Evolutionary conservation across 1,139 yeast genomes (phyloP), one percentile per base, ranked within the genome.

Genomic region (Diutina mesorugosa): DNA sequence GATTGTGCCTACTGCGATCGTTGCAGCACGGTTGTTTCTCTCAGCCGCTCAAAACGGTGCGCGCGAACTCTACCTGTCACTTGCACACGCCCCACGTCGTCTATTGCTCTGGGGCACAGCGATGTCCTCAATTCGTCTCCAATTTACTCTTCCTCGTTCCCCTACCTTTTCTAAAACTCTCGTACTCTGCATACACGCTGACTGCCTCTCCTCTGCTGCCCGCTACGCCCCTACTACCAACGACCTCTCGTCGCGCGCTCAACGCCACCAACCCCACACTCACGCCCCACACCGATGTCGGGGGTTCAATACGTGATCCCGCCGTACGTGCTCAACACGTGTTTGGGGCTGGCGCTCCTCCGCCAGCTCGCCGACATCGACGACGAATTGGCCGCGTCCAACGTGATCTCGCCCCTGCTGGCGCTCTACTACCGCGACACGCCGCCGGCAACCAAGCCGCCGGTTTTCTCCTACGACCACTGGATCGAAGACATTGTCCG

Each of bases 291-390:
- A 7, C 9, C 9, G 14, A 30, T 32, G 45, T 16, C 53, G 28
- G 35, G 41, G 45, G 53, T 38, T 4, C 53, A 50, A 50, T 73
- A 74, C 61, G 66, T 73, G 26, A 72, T 76, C 45, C 80, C 80
- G 2, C 80, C 80, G 3, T 76, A 76, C 60, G 64, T 76, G 50
- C 70, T 76, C 38, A 65, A 72, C 55, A 71, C 79, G 3, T 67
- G 73, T 54, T 62, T 68, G 28, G 80, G 80, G 0, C 66, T 70
- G 6, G 65, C 64, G 54, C 65, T 74, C 16, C 72, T 72, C 56
- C 64, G 63, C 55, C 64, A 66, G 52, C 61, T 76, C 41, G 58
- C 60, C 9, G 55, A 57, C 14, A 58, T 64, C 47, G 70, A 70
- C 58, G 66, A 64, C 26, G 66, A 65, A 47, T 63, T 75, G 60